These are phyloP conservation scores for Cucumis sativus DNA, from an alignment of 306 rosid genomes.

Conservation along the genomic window DNA sequence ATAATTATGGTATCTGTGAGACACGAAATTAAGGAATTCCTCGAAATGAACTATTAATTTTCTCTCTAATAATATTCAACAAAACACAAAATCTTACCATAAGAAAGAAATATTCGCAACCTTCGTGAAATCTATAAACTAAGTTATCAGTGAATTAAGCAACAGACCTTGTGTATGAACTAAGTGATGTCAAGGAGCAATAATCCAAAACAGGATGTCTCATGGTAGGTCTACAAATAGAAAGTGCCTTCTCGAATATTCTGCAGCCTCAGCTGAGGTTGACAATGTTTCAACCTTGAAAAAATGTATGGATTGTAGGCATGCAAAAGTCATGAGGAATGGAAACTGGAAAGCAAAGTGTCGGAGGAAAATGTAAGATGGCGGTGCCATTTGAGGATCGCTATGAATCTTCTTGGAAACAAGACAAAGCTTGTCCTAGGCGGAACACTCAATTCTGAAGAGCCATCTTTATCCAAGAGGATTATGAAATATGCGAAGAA, in stretches of 20 bases:
- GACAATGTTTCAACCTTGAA: constrained; percentile 63
- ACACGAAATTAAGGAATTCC: constrained; percentile 23
- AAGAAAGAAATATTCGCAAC: constrained; percentile 40
- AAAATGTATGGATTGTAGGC: constrained; percentile 64
- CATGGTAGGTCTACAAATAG: constrained; percentile 79
- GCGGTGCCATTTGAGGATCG: constrained; percentile 65
- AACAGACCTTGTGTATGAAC: constrained; percentile 93
- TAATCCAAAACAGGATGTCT: constrained; percentile 87
- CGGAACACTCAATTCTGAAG: constrained; percentile 58
- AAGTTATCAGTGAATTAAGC: constrained; percentile 76
- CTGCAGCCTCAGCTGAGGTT: constrained; percentile 83
- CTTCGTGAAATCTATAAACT: constrained; percentile 55
- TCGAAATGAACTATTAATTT: constrained; percentile 18
- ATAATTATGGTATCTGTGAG: background rate
- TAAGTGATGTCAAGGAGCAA: constrained; percentile 88
- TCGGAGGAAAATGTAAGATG: constrained; percentile 62
- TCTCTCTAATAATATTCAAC: constrained; percentile 26
- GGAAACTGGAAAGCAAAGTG: constrained; percentile 60
- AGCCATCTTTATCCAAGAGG: constrained; percentile 77
- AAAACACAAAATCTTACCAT: constrained; percentile 32
- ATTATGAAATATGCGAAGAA: constrained; percentile 80
- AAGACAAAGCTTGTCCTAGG: constrained; percentile 57
- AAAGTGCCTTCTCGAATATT: constrained; percentile 67
- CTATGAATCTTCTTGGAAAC: constrained; percentile 56
- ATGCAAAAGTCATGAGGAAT: constrained; percentile 66